Evolutionary conservation across 805 yeast species (phyloP).

Genomic region (Schwanniomyces sp.): DNA sequence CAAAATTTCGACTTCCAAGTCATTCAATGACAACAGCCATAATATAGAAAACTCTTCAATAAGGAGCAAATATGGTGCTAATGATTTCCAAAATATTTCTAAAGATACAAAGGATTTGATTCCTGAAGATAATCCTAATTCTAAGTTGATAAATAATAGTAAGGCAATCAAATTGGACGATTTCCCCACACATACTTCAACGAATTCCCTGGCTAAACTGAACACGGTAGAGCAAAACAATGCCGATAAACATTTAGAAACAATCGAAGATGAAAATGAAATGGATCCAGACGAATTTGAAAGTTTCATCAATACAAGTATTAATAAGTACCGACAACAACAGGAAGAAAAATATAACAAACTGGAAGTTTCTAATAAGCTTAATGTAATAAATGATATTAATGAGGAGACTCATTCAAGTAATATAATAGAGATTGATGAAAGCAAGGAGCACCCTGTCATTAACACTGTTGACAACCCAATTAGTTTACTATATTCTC

Average conservation of each 20-base stretch:
- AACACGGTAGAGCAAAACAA: background rate
- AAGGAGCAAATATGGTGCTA: too few relatives aligned
- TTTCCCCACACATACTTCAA: background rate
- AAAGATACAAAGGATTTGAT: too few relatives aligned
- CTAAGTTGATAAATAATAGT: too few relatives aligned
- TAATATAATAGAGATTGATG: background rate
- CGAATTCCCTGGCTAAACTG: background rate
- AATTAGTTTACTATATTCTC: slow-evolving; percentile 11
- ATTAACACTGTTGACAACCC: slow-evolving; percentile 15
- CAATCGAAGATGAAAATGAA: slow-evolving; percentile 2
- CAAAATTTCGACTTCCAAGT: background rate
- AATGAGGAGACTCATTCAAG: background rate
- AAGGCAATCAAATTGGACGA: too few relatives aligned
- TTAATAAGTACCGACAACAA: slow-evolving; percentile 33
- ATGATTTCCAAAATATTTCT: too few relatives aligned
- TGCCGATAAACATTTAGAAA: background rate
- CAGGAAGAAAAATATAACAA: slow-evolving; percentile 11
- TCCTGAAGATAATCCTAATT: too few relatives aligned
- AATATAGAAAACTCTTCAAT: too few relatives aligned
- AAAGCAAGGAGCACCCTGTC: background rate
- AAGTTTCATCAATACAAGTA: slow-evolving; percentile 28
- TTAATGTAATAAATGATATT: background rate
- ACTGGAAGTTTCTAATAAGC: slow-evolving; percentile 7
- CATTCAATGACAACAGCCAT: too few relatives aligned
- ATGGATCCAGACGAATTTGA: slow-evolving; percentile 30